phyloP scores from a whole-genome alignment of 202 grass and related monocot genomes.

The Tripidium arundinaceum region DNA sequence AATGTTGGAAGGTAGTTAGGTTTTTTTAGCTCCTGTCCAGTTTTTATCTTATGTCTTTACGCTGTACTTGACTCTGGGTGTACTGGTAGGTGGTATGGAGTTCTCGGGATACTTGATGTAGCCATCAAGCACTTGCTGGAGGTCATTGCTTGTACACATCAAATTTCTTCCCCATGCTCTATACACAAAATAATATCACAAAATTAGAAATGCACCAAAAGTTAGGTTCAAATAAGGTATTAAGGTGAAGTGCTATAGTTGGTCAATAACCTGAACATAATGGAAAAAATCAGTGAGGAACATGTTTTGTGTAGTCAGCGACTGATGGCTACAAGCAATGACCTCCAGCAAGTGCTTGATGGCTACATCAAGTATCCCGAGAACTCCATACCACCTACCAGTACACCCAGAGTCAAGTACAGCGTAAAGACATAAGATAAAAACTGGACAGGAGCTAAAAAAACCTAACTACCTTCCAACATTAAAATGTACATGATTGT shows the following conservation, averaged over 20 bases:
- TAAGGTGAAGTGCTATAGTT: background rate
- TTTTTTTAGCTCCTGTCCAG: slow-evolving; percentile 28
- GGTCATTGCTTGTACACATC: slow-evolving; percentile 79
- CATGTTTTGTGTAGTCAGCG: slow-evolving; percentile 65
- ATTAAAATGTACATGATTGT: slow-evolving; percentile 98
- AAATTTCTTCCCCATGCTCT: slow-evolving; percentile 81
- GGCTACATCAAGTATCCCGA: slow-evolving; percentile 89
- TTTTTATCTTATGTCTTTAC: slow-evolving; percentile 36
- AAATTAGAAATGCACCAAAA: slow-evolving; percentile 31
- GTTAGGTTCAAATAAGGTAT: slow-evolving; percentile 11
- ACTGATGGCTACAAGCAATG: slow-evolving; percentile 91
- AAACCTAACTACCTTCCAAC: slow-evolving; percentile 69
- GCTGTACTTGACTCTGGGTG: slow-evolving; percentile 24
- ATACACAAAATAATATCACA: slow-evolving; percentile 9
- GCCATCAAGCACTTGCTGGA: slow-evolving; percentile 95
- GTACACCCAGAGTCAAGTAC: slow-evolving; percentile 26
- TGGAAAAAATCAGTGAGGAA: slow-evolving; percentile 90
- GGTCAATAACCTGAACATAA: slow-evolving; percentile 84
- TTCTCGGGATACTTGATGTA: slow-evolving; percentile 86
- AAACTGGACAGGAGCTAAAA: slow-evolving; percentile 35
- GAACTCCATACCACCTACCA: slow-evolving; percentile 89
- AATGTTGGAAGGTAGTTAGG: slow-evolving; percentile 89
- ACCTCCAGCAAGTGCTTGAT: slow-evolving; percentile 96
- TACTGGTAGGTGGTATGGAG: slow-evolving; percentile 85
- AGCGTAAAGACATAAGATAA: slow-evolving; percentile 30